Evolutionary conservation across 768 basidiomycete species (phyloP).

Genomic region (Rubroboletus satanas): DNA sequence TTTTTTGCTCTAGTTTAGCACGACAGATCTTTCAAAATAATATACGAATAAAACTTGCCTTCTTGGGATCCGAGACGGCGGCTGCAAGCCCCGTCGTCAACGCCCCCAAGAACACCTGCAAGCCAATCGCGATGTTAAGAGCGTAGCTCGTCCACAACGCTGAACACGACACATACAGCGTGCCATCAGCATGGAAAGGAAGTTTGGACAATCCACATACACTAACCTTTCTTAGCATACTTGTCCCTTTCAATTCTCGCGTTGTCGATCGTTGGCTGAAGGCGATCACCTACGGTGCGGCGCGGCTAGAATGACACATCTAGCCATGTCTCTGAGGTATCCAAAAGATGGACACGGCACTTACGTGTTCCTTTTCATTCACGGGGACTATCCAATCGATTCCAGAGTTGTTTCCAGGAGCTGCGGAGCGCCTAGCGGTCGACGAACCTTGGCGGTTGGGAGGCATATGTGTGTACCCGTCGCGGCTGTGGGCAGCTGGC

Average conservation of each 20-base stretch:
- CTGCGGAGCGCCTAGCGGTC: not conserved
- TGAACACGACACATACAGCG: constrained; percentile 6
- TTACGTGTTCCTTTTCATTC: constrained; percentile 17
- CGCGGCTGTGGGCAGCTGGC: constrained; percentile 10
- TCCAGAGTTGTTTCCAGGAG: not conserved
- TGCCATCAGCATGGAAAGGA: constrained; percentile 10
- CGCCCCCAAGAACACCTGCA: constrained; percentile 63
- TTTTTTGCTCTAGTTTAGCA: not conserved
- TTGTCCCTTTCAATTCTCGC: constrained; percentile 47
- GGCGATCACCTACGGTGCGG: constrained; percentile 47
- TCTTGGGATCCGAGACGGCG: constrained; percentile 36
- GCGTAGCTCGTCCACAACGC: constrained; percentile 32
- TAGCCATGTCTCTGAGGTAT: not conserved
- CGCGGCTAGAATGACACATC: constrained; percentile 14
- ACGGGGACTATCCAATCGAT: constrained; percentile 29
- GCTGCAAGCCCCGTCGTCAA: constrained; percentile 65
- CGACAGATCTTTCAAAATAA: too few relatives aligned
- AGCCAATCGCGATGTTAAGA: constrained; percentile 49
- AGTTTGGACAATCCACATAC: not conserved
- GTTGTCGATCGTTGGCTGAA: constrained; percentile 48
- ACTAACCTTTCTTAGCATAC: constrained; percentile 43
- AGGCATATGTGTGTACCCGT: constrained; percentile 12
- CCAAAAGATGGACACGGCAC: not conserved
- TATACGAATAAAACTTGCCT: constrained; percentile 30
- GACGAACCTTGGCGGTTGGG: constrained; percentile 8